Base-by-base conservation (phyloP, 495 filamentous ascomycete genomes). In the Annulohypoxylon maeteangense region DNA sequence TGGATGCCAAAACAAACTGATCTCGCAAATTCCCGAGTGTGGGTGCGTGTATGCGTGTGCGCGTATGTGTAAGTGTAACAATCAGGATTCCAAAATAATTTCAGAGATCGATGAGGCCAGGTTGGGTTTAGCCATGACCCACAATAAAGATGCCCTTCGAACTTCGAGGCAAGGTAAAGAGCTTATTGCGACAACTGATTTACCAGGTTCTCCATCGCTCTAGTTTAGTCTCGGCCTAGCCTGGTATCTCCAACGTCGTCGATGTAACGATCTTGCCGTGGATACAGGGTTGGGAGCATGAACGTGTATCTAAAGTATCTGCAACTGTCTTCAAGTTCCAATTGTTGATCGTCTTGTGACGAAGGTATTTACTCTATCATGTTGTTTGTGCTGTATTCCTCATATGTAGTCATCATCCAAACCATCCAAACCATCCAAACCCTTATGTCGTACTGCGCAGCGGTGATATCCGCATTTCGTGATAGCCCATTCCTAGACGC, bases 141-240 rank as follows among this genome's bases (percentile, higher is more conserved):
- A 20, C n/a, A 44, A 44, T 44, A 44, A 44, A 44, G 40, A 44
- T 18, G 40, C 40, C 40, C 20, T 44, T 44, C 40, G 40, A 44
- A 44, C n/a, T 6, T 44, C 40, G 40, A 18, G 16, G 20, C 20
- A 10, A 42, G 48, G 38, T n/a, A 36, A 56, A 32, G 45, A 65
- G 60, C 54, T 60, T 70, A 70, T 65, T 70, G 60, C 38, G 44
- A 70, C 67, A 55, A 65, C 67, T 54, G 3, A 11, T 27, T 45
- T 38, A 47, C 53, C 6, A 42, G 48, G 60, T 16, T 54, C 27
- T 32, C 23, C 16, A 16, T 51, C 34, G 16, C n/a, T 8, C 31
- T 7, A 36, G 38, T 2, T 18, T 6, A 11, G 27, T n/a, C 12
- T 7, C 23, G 8, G 51, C 11, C 22, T 12, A 54, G 12, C 12